Conservation (phyloP, 2,329 filamentous ascomycete species). For the Exophiala dermatitidis region DNA sequence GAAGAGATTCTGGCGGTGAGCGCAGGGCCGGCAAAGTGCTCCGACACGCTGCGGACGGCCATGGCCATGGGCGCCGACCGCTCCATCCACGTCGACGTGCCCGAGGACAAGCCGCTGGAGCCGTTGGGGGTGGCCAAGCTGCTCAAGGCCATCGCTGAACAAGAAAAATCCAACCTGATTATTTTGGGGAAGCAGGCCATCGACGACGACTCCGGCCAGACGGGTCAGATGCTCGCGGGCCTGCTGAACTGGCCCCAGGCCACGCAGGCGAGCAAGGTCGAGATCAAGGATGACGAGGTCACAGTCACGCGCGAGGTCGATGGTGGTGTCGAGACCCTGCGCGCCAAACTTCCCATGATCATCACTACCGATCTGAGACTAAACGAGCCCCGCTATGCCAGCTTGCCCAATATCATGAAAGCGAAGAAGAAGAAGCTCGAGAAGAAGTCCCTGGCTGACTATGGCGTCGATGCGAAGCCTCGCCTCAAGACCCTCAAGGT, state of each 20-base stretch:
- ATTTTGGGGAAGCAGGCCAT: conserved; percentile 97
- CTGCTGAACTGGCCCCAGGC: conserved; percentile 89
- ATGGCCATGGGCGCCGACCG: conserved; percentile 99
- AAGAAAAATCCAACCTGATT: conserved; percentile 84
- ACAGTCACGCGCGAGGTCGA: conserved; percentile 88
- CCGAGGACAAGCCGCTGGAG: conserved; percentile 65
- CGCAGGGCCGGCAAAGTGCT: conserved; percentile 78
- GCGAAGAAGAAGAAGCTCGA: conserved; percentile 99
- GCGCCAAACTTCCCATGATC: conserved; percentile 78
- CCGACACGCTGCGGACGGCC: conserved; percentile 84
- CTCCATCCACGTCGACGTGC: conserved; percentile 74
- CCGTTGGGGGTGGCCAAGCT: conserved; percentile 90
- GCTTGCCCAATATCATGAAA: conserved; percentile 98
- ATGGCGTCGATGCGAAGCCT: conserved; percentile 65
- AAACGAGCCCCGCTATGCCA: conserved; percentile 93
- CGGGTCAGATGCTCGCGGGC: conserved; percentile 94
- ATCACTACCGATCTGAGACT: conserved; percentile 91
- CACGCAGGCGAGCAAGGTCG: conserved; percentile 81
- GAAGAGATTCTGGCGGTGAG: conserved; percentile 87
- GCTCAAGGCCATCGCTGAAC: conserved; percentile 68
- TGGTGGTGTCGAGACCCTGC: conserved; percentile 85
- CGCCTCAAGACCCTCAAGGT: conserved; percentile 88
- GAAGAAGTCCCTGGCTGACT: conserved; percentile 80
- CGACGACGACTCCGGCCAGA: conserved; percentile 92
- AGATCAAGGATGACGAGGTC: conserved; percentile 62